Evolutionary conservation across 192 early-diverging fungal species (phyloP), one percentile per base, ranked within the genome.

Genomic region (Umbelopsis vinacea): DNA sequence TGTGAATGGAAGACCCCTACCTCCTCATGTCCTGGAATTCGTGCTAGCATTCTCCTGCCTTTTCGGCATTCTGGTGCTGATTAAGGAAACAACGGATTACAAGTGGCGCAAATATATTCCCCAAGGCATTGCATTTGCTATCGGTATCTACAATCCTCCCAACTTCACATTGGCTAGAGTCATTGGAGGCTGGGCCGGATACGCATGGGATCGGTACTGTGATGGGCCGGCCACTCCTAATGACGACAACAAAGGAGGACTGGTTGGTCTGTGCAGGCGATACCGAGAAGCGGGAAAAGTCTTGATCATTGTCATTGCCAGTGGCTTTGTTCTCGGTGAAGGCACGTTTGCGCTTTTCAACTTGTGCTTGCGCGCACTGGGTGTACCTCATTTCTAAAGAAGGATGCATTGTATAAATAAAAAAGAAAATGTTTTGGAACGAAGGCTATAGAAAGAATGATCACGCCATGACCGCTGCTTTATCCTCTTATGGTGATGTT

Each of bases 131-230:
- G 90, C 91, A 22, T 93, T 93, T 83, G 90, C 91, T 6, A 89
- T 93, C 54, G 91, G 91, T 19, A 93, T 93, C 70, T 93, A 91
- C 79, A 93, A 93, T 75, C 82, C 90, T 1, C 91, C 91, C 15
- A 89, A 89, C 54, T 93, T 93, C 66, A 93, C 90, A 4, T 71
- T 93, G 24, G 89, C 89, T 57, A 84, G 91, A 1, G 87, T 88
- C 4, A 75, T 90, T 14, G 91, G 91, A 12, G 90, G 90, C 10
- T 52, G 86, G 9, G 53, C 80, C 9, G 83, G 82, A 11, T 52
- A 88, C 11, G 66, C 60, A 3, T 88, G 87, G 87, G 77, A 88
- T 76, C 26, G 55, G 46, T 77, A 78, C 33, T 86, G 85, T 40
- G 69, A 74, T 11, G 22, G 17, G 2, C 19, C 38, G 19, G 21